These are phyloP conservation scores for Paramecium octaurelia DNA, from an alignment of 73 alveolate genomes.

Conservation along the genomic window DNA sequence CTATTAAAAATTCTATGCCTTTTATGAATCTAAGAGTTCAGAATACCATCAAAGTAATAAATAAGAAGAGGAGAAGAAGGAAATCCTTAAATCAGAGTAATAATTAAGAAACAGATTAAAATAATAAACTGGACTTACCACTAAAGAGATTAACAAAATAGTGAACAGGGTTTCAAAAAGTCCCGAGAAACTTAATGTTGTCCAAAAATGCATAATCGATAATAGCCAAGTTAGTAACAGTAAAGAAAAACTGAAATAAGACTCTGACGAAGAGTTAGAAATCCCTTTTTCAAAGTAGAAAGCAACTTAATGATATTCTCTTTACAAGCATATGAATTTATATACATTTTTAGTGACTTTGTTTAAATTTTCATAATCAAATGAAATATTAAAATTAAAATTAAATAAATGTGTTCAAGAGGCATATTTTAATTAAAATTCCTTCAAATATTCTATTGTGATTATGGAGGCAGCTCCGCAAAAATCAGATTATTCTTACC, in stretches of 20 bases:
- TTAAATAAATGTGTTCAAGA: slow-evolving; percentile 34
- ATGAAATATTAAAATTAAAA: too few relatives aligned
- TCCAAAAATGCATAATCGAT: not conserved
- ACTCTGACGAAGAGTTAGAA: not conserved
- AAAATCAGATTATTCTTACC: not conserved
- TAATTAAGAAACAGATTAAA: not conserved
- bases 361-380: too few relatives aligned
- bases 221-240: not conserved
- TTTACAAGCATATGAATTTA: too few relatives aligned
- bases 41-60: not conserved
- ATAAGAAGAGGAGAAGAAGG: not conserved
- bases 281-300: not conserved
- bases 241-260: not conserved
- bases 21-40: not conserved
- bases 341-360: not conserved
- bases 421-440: slow-evolving; percentile 25
- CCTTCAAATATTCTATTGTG: slow-evolving; percentile 20
- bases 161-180: not conserved
- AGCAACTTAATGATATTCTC: not conserved
- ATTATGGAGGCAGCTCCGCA: slow-evolving; percentile 34
- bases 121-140: not conserved
- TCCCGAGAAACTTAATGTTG: not conserved
- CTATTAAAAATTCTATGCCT: not conserved
- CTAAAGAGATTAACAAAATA: not conserved
- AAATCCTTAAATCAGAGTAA: not conserved